A percentile compares a stretch with the other conserved stretches of the same genome.
Conservation (phyloP, 1,284 basidiomycete species). For the Paramarasmius palmivorus region DNA sequence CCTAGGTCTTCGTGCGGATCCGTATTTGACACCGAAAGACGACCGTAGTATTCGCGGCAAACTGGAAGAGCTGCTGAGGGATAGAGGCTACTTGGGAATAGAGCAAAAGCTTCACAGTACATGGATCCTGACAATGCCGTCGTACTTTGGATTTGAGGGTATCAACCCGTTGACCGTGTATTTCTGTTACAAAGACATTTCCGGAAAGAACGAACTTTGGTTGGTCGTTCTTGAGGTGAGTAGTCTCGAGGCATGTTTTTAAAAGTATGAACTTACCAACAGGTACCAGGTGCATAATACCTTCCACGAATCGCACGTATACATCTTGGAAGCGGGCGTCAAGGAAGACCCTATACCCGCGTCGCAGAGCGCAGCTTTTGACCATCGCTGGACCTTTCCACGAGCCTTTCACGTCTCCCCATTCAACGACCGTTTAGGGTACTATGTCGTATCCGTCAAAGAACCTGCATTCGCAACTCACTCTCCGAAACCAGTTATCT, state of each 20-base stretch:
- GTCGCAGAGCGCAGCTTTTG: conserved; percentile 30
- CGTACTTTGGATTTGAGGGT: conserved; percentile 66
- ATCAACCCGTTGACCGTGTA: conserved; percentile 80
- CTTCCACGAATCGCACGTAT: conserved; percentile 72
- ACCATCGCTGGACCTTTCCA: conserved; percentile 71
- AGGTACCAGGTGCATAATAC: conserved; percentile 70
- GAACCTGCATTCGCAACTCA: conserved; percentile 36
- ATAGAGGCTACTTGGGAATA: conserved; percentile 27
- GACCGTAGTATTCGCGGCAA: conserved; percentile 35
- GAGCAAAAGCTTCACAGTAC: conserved; percentile 40
- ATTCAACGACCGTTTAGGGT: conserved; percentile 76
- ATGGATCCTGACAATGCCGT: conserved; percentile 81
- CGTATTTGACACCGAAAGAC: conserved; percentile 43
- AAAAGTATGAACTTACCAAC: conserved; percentile 3
- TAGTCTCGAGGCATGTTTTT: background rate
- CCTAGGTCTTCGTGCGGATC: conserved; percentile 44
- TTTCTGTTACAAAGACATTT: conserved; percentile 53
- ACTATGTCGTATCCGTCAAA: conserved; percentile 56
- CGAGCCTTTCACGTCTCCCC: conserved; percentile 81
- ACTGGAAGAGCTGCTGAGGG: conserved; percentile 35
- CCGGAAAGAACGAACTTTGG: conserved; percentile 34
- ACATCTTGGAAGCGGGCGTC: conserved; percentile 49
- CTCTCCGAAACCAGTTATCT: conserved; percentile 27
- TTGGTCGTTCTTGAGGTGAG: conserved; percentile 60
- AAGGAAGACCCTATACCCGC: conserved; percentile 38